Evolutionary conservation across 2,329 filamentous ascomycete genomes (phyloP).

Genomic region (Pleurostoma richardsiae): DNA sequence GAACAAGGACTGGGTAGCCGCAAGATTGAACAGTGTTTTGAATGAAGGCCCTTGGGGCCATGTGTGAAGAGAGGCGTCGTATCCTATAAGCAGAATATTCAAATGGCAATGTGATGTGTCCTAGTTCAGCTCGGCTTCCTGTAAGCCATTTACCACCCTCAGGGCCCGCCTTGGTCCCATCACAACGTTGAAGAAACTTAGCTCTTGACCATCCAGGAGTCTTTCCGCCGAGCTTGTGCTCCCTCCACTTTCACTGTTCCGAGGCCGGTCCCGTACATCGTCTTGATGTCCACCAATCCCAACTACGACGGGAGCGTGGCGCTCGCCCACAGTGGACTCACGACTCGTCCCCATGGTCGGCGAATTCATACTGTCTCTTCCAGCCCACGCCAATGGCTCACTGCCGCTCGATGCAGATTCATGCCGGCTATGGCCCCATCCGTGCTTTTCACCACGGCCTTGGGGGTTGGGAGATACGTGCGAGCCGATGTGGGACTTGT

Average conservation of each 20-base stretch:
- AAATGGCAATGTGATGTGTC: neutral
- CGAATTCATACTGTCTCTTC: constrained; percentile 10
- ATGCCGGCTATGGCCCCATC: constrained; percentile 3
- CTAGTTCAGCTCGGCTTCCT: constrained; percentile 12
- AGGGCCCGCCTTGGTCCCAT: constrained; percentile 60
- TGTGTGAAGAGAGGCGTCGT: too few species aligned
- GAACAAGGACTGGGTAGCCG: too few species aligned
- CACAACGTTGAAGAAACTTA: constrained; percentile 60
- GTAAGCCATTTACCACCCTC: constrained; percentile 52
- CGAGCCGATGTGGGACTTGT: constrained; percentile 5
- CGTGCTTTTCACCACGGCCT: neutral
- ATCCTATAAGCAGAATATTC: too few species aligned
- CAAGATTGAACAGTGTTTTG: too few species aligned
- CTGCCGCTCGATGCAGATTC: constrained; percentile 6
- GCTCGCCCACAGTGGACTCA: too few species aligned
- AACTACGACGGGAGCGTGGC: too few species aligned
- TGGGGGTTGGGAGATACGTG: too few species aligned
- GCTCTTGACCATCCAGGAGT: constrained; percentile 41
- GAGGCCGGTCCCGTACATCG: constrained; percentile 11
- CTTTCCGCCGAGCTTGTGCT: constrained; percentile 29
- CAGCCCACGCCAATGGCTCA: constrained; percentile 13
- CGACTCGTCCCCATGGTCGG: too few species aligned
- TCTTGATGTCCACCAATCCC: too few species aligned
- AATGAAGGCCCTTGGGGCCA: too few species aligned
- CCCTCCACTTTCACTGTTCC: constrained; percentile 24